phyloP scores from a whole-genome alignment of 2,329 filamentous ascomycete species.

The Pseudodiploospora longispora region DNA sequence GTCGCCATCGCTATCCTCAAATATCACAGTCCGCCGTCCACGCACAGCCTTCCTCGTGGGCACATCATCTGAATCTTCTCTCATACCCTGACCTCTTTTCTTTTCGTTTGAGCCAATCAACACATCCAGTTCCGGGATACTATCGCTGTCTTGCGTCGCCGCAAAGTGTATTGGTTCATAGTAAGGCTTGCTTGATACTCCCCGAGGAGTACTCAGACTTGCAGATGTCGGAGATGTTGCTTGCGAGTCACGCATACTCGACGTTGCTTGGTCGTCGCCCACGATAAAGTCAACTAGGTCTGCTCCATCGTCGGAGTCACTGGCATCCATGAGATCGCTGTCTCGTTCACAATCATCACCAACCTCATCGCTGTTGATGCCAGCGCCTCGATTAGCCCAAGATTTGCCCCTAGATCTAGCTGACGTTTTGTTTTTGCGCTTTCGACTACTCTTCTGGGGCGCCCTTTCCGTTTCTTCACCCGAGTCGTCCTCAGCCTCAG shows the following conservation, averaged over 20 bases:
- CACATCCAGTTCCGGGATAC: conserved; percentile 26
- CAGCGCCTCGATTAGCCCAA: conserved; percentile 15
- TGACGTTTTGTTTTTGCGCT: conserved; percentile 13
- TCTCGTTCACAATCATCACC: conserved; percentile 45
- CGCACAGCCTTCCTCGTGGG: conserved; percentile 14
- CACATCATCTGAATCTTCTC: conserved; percentile 12
- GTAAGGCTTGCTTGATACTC: conserved; percentile 21
- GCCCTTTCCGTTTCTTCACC: conserved; percentile 11
- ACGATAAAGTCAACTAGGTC: conserved; percentile 52
- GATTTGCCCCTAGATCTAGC: conserved; percentile 14
- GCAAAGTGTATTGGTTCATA: conserved; percentile 31
- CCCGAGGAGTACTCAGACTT: conserved; percentile 11
- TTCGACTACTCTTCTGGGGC: conserved; percentile 5
- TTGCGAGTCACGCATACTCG: conserved; percentile 26
- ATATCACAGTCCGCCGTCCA: conserved; percentile 16
- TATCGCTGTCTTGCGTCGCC: conserved; percentile 34
- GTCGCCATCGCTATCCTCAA: conserved; percentile 8
- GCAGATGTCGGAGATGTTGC: conserved; percentile 19
- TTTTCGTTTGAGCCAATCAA: conserved; percentile 14
- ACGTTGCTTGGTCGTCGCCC: conserved; percentile 34
- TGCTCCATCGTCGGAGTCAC: conserved; percentile 39
- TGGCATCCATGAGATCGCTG: conserved; percentile 37
- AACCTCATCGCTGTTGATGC: conserved; percentile 37
- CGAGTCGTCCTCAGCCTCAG: conserved; percentile 13
- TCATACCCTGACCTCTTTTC: neutral